These are phyloP conservation scores for Inga leiocalycina DNA, from an alignment of 306 rosid genomes.

Conservation along the genomic window DNA sequence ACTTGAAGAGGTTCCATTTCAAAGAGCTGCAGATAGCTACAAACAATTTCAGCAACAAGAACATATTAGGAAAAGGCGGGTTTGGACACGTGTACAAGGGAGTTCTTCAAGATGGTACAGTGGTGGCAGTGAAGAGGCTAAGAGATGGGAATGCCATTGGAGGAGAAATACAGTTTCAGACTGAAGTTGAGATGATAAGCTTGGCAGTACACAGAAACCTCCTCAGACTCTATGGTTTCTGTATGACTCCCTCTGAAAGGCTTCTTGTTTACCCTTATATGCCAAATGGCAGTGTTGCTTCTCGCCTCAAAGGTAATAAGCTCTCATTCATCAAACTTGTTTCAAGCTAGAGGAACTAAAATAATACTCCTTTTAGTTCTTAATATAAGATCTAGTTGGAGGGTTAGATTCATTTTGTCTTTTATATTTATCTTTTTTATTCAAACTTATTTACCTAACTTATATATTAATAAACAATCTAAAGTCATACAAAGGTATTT, in stretches of 20 bases:
- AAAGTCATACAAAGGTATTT: too few species aligned
- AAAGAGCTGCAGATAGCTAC: slow-evolving; percentile 53
- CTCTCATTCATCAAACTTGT: neutral
- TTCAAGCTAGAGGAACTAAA: neutral
- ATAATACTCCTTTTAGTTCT: too few species aligned
- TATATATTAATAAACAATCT: too few species aligned
- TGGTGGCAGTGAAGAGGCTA: slow-evolving; percentile 55
- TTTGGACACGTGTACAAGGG: slow-evolving; percentile 59
- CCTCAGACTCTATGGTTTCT: slow-evolving; percentile 54
- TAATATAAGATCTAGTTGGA: too few species aligned
- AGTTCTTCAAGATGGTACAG: slow-evolving; percentile 48
- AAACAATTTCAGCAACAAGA: slow-evolving; percentile 53
- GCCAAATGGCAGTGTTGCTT: slow-evolving; percentile 60
- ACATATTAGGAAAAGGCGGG: slow-evolving; percentile 55
- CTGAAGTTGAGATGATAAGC: slow-evolving; percentile 60
- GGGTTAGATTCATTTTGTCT: too few species aligned
- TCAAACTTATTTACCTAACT: too few species aligned
- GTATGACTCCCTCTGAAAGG: slow-evolving; percentile 52
- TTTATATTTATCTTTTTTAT: too few species aligned
- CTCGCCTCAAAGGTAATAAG: slow-evolving; percentile 51
- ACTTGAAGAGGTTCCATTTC: slow-evolving; percentile 56
- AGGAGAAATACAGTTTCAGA: slow-evolving; percentile 58
- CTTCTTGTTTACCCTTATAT: slow-evolving; percentile 55
- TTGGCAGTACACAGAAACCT: slow-evolving; percentile 55
- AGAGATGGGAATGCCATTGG: slow-evolving; percentile 58